phyloP scores from a whole-genome alignment of 2,329 filamentous ascomycete species.

The Pleochaeta shiraiana region DNA sequence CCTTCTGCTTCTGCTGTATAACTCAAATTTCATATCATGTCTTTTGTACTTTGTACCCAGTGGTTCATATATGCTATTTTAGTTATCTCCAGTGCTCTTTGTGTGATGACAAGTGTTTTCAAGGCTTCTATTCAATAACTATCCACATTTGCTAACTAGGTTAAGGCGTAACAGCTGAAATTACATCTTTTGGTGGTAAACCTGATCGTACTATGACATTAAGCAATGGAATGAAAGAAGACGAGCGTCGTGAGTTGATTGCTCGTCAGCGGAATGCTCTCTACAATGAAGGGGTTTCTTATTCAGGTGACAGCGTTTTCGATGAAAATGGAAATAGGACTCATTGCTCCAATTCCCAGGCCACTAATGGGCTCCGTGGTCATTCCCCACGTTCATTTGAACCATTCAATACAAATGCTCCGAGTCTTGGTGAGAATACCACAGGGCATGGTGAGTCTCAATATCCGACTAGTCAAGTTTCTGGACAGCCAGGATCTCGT shows the following conservation, averaged over 20 bases:
- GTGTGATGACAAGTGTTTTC: conserved; percentile 18
- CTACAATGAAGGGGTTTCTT: conserved; percentile 54
- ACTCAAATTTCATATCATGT: conserved; percentile 22
- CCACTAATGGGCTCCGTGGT: conserved; percentile 43
- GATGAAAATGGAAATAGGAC: conserved; percentile 46
- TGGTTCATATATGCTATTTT: conserved; percentile 19
- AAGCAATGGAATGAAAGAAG: conserved; percentile 66
- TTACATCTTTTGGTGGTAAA: conserved; percentile 46
- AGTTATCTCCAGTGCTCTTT: conserved; percentile 18
- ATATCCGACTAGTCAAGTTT: conserved; percentile 21
- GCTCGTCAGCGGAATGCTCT: conserved; percentile 86
- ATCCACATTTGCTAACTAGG: conserved; percentile 19
- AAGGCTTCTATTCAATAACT: conserved; percentile 7
- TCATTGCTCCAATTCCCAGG: conserved; percentile 38
- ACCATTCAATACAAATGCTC: conserved; percentile 27
- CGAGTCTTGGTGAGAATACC: conserved; percentile 4
- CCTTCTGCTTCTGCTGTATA: conserved; percentile 56
- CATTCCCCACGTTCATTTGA: conserved; percentile 67
- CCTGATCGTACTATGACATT: conserved; percentile 72
- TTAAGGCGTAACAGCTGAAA: conserved; percentile 41
- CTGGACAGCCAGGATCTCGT: conserved; percentile 30
- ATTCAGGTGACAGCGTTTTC: conserved; percentile 44
- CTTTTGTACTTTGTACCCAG: conserved; percentile 16
- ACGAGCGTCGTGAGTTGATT: conserved; percentile 88
- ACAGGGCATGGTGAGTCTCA: conserved; percentile 26